A percentile compares a stretch with the other conserved stretches of the same genome.
Conservation (phyloP, 2,329 filamentous ascomycete genomes). For the Cadophora malorum region DNA sequence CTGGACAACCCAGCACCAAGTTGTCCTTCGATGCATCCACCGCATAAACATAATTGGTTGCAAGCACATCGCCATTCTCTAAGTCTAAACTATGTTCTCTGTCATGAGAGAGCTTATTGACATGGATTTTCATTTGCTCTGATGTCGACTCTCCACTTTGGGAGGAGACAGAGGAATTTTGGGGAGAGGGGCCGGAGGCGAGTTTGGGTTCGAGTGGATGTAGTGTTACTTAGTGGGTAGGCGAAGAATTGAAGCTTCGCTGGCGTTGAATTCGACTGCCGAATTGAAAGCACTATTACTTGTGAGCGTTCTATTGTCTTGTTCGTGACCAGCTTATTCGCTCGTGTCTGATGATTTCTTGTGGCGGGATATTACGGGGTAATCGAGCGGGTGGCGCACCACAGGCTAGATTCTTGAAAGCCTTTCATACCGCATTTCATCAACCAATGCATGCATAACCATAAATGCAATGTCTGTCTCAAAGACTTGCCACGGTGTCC, state of each 20-base stretch:
- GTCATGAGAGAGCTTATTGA: background rate
- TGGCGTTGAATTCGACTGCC: constrained; percentile 9
- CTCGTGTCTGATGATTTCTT: background rate
- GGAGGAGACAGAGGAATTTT: background rate
- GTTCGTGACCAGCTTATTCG: background rate
- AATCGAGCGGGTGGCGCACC: background rate
- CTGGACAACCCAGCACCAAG: constrained; percentile 41
- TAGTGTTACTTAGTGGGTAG: background rate
- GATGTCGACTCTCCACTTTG: background rate
- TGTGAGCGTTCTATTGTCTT: background rate
- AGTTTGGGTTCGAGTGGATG: background rate
- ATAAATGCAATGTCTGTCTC: background rate
- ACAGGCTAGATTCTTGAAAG: background rate
- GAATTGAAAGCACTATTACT: background rate
- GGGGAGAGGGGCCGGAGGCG: background rate
- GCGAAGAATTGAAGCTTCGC: constrained; percentile 13
- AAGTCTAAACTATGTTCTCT: background rate
- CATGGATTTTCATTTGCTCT: background rate
- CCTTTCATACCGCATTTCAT: background rate
- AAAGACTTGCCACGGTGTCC: background rate
- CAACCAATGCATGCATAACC: background rate
- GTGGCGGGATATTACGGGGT: background rate
- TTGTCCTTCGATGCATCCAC: constrained; percentile 30
- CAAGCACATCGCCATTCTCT: background rate
- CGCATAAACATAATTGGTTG: background rate